Conservation (phyloP, 805 yeast genomes). For the Candida hungchunana region DNA sequence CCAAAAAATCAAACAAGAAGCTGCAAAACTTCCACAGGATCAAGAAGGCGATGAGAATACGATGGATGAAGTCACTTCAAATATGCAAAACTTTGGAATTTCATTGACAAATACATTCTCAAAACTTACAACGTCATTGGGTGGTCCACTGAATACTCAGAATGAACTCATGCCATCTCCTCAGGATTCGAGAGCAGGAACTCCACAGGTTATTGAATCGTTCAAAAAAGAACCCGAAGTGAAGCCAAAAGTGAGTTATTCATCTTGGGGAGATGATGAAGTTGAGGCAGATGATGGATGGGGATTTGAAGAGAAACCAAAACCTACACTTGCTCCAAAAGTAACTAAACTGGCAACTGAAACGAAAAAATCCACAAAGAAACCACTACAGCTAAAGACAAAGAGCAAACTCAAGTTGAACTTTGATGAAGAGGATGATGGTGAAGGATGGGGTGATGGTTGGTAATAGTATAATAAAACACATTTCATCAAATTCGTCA, state of each 20-base stretch:
- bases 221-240: conserved; percentile 7
- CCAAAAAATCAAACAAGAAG: conserved; percentile 46
- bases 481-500: neutral
- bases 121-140: conserved; percentile 20
- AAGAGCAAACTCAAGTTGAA: conserved; percentile 32
- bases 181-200: conserved; percentile 16
- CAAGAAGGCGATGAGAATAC: conserved; percentile 22
- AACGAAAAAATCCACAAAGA: conserved; percentile 4
- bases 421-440: conserved; percentile 30
- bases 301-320: conserved; percentile 12
- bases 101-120: conserved; percentile 19
- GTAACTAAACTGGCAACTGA: conserved; percentile 22
- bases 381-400: conserved; percentile 21
- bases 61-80: conserved; percentile 23
- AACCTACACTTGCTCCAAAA: conserved; percentile 16
- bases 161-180: conserved; percentile 12
- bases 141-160: conserved; percentile 21
- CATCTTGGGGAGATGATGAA: conserved; percentile 15
- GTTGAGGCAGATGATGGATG: conserved; percentile 17
- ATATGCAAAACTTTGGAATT: conserved; percentile 25
- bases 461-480: conserved; percentile 33
- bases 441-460: conserved; percentile 44
- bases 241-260: conserved; percentile 8
- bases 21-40: conserved; percentile 32
- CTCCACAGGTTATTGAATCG: conserved; percentile 18